Evolutionary conservation across 495 filamentous ascomycete genomes (phyloP).

Genomic region (Tuber indicum): DNA sequence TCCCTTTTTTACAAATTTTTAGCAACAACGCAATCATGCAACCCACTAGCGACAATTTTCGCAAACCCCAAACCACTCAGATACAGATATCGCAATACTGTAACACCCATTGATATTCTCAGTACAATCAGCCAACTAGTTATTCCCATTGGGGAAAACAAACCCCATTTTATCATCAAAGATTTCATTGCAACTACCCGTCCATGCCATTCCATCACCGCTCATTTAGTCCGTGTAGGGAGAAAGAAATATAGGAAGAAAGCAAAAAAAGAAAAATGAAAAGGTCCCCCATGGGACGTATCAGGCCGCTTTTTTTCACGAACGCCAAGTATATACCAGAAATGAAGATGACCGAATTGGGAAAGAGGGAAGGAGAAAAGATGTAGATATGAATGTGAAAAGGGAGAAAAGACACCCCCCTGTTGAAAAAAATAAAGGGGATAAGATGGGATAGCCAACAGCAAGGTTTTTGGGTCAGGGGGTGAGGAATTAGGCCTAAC

Average conservation of each 20-base stretch:
- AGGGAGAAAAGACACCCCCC: background rate
- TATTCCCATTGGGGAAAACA: background rate
- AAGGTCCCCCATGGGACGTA: background rate
- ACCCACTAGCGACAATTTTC: background rate
- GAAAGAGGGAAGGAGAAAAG: background rate
- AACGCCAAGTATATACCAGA: constrained; percentile 4
- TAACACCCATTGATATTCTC: background rate
- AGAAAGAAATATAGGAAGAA: background rate
- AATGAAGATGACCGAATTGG: background rate
- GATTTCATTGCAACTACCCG: background rate
- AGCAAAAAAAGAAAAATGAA: background rate
- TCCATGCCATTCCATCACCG: background rate
- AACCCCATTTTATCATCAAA: background rate
- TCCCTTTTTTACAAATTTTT: background rate
- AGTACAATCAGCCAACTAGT: background rate
- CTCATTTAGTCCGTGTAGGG: background rate
- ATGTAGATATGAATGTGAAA: background rate
- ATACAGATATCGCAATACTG: background rate
- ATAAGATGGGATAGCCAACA: background rate
- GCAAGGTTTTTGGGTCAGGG: background rate
- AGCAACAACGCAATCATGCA: background rate
- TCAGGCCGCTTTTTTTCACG: background rate
- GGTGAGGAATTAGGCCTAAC: background rate
- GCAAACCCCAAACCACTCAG: background rate
- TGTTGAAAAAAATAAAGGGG: background rate